Conservation (phyloP, 805 yeast genomes). For the Ogataea methylovora region DNA sequence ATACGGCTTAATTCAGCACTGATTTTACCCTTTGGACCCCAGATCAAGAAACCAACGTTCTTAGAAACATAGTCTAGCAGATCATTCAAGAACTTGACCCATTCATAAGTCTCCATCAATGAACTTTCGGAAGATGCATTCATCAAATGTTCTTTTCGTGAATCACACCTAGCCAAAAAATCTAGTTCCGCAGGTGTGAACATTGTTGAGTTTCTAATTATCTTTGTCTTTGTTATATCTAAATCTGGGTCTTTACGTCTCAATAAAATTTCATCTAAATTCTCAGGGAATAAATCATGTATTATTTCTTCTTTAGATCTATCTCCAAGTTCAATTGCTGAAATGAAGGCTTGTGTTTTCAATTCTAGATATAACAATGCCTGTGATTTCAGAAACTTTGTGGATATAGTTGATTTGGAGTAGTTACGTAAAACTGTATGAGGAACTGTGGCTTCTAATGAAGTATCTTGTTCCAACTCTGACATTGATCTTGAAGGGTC, state of each 20-base stretch:
- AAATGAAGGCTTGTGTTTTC: constrained; percentile 91
- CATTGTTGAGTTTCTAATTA: constrained; percentile 21
- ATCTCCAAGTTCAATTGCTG: constrained; percentile 67
- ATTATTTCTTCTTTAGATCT: constrained; percentile 59
- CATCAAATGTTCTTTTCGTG: constrained; percentile 57
- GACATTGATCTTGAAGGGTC: constrained; percentile 35
- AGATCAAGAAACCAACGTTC: constrained; percentile 62
- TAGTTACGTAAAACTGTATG: too few species aligned
- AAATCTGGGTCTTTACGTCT: constrained; percentile 28
- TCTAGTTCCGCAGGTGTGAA: constrained; percentile 75
- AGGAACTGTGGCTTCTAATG: constrained; percentile 5
- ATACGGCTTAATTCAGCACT: constrained; percentile 15
- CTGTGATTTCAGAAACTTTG: constrained; percentile 63
- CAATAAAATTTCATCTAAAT: constrained; percentile 43
- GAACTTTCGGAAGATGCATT: constrained; percentile 38
- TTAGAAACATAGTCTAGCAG: constrained; percentile 71
- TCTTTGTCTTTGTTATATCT: constrained; percentile 14
- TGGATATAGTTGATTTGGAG: constrained; percentile 13
- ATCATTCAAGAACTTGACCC: constrained; percentile 78
- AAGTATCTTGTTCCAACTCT: constrained; percentile 14
- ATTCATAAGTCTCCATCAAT: constrained; percentile 68
- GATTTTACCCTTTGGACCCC: constrained; percentile 46
- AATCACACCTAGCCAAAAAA: constrained; percentile 65
- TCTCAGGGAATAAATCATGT: constrained; percentile 66
- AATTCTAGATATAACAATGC: constrained; percentile 75